These are phyloP conservation scores for Carallia brachiata DNA, from an alignment of 345 rosid species.

Conservation along the genomic window DNA sequence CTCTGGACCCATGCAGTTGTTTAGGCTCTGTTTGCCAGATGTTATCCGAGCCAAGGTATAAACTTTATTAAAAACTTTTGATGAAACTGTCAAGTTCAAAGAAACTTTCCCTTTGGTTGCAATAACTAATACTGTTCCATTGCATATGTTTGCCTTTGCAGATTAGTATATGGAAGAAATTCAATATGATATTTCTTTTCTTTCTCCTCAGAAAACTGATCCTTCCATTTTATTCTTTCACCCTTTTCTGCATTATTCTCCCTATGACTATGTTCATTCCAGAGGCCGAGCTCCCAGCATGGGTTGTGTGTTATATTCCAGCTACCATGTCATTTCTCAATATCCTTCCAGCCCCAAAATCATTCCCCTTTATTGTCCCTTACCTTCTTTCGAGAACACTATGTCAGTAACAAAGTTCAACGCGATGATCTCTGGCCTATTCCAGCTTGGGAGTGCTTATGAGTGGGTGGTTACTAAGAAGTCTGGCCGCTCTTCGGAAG, in stretches of 20 bases:
- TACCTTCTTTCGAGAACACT: conserved; percentile 97
- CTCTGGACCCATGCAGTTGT: conserved; percentile 96
- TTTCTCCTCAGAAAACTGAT: conserved; percentile 81
- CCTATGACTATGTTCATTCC: conserved; percentile 98
- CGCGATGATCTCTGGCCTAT: conserved; percentile 90
- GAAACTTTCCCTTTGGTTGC: too few species aligned
- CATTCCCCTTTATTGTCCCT: conserved; percentile 93
- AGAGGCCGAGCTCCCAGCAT: conserved; percentile 83
- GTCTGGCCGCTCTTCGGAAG: conserved; percentile 93
- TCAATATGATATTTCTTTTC: conserved; percentile 89
- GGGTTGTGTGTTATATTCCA: conserved; percentile 96
- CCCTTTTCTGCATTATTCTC: conserved; percentile 87
- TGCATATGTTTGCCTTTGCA: conserved; percentile 36
- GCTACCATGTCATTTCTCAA: conserved; percentile 95
- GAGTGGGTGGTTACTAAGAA: conserved; percentile 97
- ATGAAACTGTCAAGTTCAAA: background rate
- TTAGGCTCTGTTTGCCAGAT: conserved; percentile 81
- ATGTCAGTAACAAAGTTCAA: conserved; percentile 97
- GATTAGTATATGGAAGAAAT: conserved; percentile 80
- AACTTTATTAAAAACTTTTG: background rate
- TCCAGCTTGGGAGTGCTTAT: conserved; percentile 94
- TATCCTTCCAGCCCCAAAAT: conserved; percentile 86
- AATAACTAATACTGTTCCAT: conserved; percentile 7
- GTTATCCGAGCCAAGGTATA: conserved; percentile 74
- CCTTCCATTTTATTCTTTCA: conserved; percentile 89